Evolutionary conservation across 805 yeast genomes (phyloP), one percentile per base, ranked within the genome.

Genomic region (Dipodascopsis uninucleata): DNA sequence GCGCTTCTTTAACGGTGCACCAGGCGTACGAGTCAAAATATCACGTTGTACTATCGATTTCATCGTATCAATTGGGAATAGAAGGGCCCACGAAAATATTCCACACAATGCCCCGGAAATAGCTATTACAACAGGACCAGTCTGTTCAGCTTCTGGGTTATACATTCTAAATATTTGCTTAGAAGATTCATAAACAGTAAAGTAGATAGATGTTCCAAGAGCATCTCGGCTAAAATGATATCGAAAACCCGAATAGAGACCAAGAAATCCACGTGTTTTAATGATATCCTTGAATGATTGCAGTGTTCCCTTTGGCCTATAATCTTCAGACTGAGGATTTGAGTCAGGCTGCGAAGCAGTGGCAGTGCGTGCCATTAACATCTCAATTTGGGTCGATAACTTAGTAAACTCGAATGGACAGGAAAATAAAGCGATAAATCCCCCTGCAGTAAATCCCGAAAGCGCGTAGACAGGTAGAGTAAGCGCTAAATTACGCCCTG

Each of bases 361-460:
- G 31, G 47, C 16, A 2, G 53, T 58, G 28, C 69, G 64, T 57
- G 65, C 63, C 41, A 71, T 59, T 22, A 74, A 57, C 26, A 66
- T 44, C 55, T 70, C 80, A 29, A 86, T 75, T 62, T 86, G 95
- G 28, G 90, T 82, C 50, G 82, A 85, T 6, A 85, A 71, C 62
- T 86, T 87, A 37, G 90, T 79, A 64, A 85, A 77, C 62, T 86
- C 96, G 61, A 86, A 86, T 1, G 96, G 96, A 55, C 90, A 82
- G 2, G 88, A 84, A 61, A 80, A 77, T 4, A 73, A 28, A 2
- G 86, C 73, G 10, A 83, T 78, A 2, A 71, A 64, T 5, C 76
- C 76, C 4, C 95, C 95, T 0, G 93, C 78, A 0, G 77, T 50
- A 3, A 75, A 66, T 3, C 95, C 96, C 0, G 89, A 71, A 38